Evolutionary conservation across 2,329 filamentous ascomycete genomes (phyloP).

Genomic region (Diaporthe sp.): DNA sequence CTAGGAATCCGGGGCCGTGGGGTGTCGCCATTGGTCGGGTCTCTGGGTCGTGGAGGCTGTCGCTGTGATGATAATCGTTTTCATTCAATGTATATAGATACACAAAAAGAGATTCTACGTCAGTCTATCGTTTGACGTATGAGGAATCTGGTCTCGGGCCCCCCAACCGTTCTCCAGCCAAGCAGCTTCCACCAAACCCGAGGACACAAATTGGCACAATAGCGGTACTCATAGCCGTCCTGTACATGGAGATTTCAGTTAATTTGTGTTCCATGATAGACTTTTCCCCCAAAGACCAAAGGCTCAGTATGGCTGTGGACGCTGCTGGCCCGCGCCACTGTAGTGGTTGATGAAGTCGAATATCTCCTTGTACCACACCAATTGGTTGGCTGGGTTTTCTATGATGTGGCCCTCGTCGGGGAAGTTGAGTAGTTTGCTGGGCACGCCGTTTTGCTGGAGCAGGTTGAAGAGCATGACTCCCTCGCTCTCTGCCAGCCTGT

Average conservation of each 20-base stretch:
- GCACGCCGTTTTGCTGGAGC: conserved; percentile 80
- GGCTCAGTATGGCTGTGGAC: not conserved
- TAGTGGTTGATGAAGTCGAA: conserved; percentile 81
- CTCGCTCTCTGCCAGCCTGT: conserved; percentile 87
- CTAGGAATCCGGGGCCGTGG: not conserved
- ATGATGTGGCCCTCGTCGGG: conserved; percentile 80
- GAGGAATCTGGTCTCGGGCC: not conserved
- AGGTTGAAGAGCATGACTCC: conserved; percentile 89
- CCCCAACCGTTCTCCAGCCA: not conserved
- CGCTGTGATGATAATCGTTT: not conserved
- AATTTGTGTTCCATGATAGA: not conserved
- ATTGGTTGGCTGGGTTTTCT: conserved; percentile 88
- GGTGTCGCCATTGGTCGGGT: not conserved
- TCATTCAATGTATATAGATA: not conserved
- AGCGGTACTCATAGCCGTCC: not conserved
- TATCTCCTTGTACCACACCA: conserved; percentile 92
- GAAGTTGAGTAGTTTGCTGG: conserved; percentile 85
- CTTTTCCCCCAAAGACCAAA: too few species aligned
- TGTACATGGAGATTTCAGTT: not conserved
- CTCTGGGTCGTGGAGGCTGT: not conserved
- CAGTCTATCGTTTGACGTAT: not conserved
- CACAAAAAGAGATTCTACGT: not conserved
- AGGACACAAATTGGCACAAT: not conserved
- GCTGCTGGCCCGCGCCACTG: conserved; percentile 55
- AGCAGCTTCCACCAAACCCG: not conserved